Conservation (phyloP, 306 rosid genomes). For the Corylus heterophylla region DNA sequence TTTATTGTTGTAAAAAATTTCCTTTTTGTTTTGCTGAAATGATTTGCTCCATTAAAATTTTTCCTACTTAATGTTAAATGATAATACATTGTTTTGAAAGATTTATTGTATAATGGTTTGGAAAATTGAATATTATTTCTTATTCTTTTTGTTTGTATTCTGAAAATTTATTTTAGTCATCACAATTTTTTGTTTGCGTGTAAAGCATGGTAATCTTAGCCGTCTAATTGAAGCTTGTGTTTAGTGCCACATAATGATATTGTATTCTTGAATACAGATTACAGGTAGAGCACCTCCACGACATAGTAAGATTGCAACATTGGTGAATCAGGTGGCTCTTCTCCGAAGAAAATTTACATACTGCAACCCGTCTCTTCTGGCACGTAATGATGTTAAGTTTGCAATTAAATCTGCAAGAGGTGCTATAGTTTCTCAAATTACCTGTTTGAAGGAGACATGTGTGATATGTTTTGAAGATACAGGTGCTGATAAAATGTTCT, state of each 20-base stretch:
- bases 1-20: no score
- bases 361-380: slow-evolving; percentile 40
- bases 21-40: no score
- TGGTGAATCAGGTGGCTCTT: slow-evolving; percentile 35
- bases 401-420: slow-evolving; percentile 47
- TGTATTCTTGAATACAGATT: slow-evolving; percentile 29
- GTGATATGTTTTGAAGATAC: slow-evolving; percentile 51
- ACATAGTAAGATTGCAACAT: slow-evolving; percentile 22
- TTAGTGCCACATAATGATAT: neutral
- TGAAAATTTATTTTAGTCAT: no score
- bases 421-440: slow-evolving; percentile 46
- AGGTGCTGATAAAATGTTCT: slow-evolving; percentile 40
- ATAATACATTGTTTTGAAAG: no score
- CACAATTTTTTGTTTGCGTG: neutral
- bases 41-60: no score
- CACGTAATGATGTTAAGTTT: slow-evolving; percentile 17
- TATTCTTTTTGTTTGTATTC: no score
- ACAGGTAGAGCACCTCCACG: slow-evolving; percentile 32
- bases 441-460: slow-evolving; percentile 36
- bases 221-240: neutral
- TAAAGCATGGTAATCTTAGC: neutral
- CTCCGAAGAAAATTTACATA: slow-evolving; percentile 34
- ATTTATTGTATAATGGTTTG: no score
- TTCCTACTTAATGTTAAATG: no score
- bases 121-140: no score